Conservation (phyloP, 176 grass and related monocot genomes). For the Pontederia crassipes region DNA sequence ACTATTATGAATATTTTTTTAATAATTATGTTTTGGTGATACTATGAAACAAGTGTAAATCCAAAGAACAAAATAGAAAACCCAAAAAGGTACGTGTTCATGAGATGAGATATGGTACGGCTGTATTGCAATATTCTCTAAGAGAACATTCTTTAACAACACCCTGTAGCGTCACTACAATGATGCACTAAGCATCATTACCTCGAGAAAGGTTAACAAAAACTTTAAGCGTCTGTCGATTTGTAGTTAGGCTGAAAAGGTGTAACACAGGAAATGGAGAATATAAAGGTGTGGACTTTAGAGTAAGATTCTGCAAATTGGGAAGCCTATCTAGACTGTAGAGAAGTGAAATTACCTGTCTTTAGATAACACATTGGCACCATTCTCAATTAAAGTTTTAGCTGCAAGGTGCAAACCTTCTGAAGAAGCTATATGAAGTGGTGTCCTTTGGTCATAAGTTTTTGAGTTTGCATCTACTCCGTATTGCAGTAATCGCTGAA, state of each 20-base stretch:
- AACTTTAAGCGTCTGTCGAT: too few relatives aligned
- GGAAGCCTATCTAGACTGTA: neutral
- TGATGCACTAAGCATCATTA: too few relatives aligned
- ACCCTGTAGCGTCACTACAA: too few relatives aligned
- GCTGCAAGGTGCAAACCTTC: constrained; percentile 68
- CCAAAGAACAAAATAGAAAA: too few relatives aligned
- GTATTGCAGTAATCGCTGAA: constrained; percentile 45
- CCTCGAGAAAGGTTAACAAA: too few relatives aligned
- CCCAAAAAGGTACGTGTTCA: too few relatives aligned
- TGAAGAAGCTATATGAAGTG: constrained; percentile 58
- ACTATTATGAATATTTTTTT: neutral
- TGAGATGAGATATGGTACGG: too few relatives aligned
- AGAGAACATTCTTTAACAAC: too few relatives aligned
- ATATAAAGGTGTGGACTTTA: neutral
- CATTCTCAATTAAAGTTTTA: constrained; percentile 42
- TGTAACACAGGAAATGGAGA: neutral
- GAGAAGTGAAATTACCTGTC: neutral
- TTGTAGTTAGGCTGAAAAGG: neutral
- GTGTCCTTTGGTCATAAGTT: constrained; percentile 70
- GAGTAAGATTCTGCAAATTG: neutral
- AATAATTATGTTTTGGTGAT: neutral
- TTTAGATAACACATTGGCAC: constrained; percentile 17
- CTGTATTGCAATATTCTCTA: too few relatives aligned
- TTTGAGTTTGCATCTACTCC: constrained; percentile 72
- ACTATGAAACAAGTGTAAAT: neutral